These are phyloP conservation scores for Nakazawaea wickerhamii DNA, from an alignment of 805 yeast species.

Conservation along the genomic window DNA sequence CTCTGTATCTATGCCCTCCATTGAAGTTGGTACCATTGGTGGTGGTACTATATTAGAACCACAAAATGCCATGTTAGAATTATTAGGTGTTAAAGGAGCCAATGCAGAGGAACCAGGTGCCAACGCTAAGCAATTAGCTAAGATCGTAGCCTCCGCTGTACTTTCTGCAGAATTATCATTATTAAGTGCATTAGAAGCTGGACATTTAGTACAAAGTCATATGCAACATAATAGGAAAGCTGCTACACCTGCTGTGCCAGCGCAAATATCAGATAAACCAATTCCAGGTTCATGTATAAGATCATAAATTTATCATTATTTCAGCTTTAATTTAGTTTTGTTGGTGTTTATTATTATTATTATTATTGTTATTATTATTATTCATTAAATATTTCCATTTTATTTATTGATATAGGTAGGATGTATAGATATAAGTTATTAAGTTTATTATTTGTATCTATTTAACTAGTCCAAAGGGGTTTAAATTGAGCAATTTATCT, in stretches of 20 bases:
- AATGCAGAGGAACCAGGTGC: slow-evolving; percentile 91
- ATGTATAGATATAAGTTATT: no score
- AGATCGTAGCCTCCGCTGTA: slow-evolving; percentile 89
- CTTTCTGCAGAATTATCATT: slow-evolving; percentile 94
- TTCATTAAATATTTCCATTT: no score
- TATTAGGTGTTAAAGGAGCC: slow-evolving; percentile 94
- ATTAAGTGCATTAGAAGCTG: slow-evolving; percentile 96
- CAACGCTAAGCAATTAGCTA: slow-evolving; percentile 90
- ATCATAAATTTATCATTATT: slow-evolving; percentile 2
- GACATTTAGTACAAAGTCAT: slow-evolving; percentile 95
- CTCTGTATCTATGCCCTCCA: slow-evolving; percentile 98
- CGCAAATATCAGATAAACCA: slow-evolving; percentile 17
- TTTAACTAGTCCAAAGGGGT: no score
- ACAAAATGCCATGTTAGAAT: slow-evolving; percentile 92
- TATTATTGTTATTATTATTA: background rate
- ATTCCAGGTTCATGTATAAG: slow-evolving; percentile 14
- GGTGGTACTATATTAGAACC: slow-evolving; percentile 98
- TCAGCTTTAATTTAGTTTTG: background rate
- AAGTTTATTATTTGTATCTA: no score
- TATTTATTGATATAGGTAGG: no score
- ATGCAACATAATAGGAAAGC: slow-evolving; percentile 89
- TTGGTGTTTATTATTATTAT: background rate
- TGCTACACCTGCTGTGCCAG: slow-evolving; percentile 34
- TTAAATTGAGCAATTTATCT: no score
- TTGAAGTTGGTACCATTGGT: slow-evolving; percentile 98